phyloP scores from a whole-genome alignment of 768 basidiomycete genomes.

The Dendrothele bispora region DNA sequence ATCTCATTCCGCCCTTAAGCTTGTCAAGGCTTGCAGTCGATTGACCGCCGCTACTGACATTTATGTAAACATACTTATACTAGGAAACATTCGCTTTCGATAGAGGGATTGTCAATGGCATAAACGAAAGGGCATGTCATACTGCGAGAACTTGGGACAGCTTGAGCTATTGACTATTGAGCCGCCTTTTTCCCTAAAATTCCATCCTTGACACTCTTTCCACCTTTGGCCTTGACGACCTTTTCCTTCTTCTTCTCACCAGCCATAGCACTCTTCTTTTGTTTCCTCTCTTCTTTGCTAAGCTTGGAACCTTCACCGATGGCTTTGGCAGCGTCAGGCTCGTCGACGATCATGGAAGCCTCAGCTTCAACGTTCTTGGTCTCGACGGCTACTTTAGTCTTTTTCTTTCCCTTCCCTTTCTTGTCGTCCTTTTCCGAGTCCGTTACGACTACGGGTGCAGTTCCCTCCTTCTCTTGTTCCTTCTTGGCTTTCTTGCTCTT shows the following conservation, averaged over 20 bases:
- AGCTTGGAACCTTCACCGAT: constrained; percentile 20
- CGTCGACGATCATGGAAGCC: neutral
- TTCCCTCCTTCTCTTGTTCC: constrained; percentile 13
- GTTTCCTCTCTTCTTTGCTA: constrained; percentile 49
- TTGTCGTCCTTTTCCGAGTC: constrained; percentile 16
- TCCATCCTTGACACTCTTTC: constrained; percentile 54
- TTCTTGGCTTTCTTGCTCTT: constrained; percentile 19
- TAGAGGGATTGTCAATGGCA: too few species aligned
- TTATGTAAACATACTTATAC: too few species aligned
- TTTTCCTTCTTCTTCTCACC: constrained; percentile 63
- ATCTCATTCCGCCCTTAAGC: too few species aligned
- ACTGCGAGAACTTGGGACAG: too few species aligned
- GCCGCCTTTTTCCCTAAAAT: constrained; percentile 59
- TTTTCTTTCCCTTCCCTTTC: constrained; percentile 16
- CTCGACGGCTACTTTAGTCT: constrained; percentile 3
- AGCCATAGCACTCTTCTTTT: constrained; percentile 43
- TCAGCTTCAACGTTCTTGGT: constrained; percentile 4
- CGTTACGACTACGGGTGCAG: neutral
- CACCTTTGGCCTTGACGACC: constrained; percentile 32
- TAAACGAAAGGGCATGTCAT: too few species aligned
- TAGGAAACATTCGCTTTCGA: too few species aligned
- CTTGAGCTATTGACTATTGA: too few species aligned
- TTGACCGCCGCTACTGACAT: too few species aligned
- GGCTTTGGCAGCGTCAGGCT: neutral
- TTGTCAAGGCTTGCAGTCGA: too few species aligned